Conservation (phyloP, 1,139 yeast species). For the Zhuliangozyma blackwelliae region DNA sequence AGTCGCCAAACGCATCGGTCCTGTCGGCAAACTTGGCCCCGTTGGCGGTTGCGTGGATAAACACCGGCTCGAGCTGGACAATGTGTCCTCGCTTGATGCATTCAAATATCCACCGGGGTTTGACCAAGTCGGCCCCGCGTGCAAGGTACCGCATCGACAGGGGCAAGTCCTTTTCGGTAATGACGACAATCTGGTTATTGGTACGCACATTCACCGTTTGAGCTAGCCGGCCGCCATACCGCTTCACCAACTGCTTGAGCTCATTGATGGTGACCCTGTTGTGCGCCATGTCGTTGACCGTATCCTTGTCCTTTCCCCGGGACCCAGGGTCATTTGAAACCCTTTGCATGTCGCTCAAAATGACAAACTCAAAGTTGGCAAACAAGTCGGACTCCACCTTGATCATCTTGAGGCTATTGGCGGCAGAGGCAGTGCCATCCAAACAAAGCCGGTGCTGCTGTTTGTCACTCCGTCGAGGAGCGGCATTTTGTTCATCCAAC, state of each 20-base stretch:
- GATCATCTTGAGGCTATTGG: constrained; percentile 4
- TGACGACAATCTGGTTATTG: constrained; percentile 21
- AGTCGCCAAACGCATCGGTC: constrained; percentile 54
- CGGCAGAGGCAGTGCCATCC: constrained; percentile 11
- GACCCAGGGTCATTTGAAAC: no score
- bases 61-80: constrained; percentile 57
- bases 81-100: constrained; percentile 44
- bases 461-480: constrained; percentile 6
- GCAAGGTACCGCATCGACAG: constrained; percentile 40
- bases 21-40: constrained; percentile 13
- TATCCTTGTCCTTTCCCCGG: no score
- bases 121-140: constrained; percentile 55
- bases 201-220: constrained; percentile 12
- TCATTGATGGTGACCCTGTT: constrained; percentile 28
- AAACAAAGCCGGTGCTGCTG: constrained; percentile 2
- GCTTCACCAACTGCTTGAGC: constrained; percentile 34
- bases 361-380: constrained; percentile 22
- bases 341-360: constrained; percentile 34
- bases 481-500: constrained; percentile 26
- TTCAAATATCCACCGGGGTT: constrained; percentile 70
- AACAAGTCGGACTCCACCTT: constrained; percentile 21
- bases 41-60: constrained; percentile 34
- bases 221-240: constrained; percentile 48
- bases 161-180: constrained; percentile 50
- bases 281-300: constrained; percentile 21